Evolutionary conservation across 2,329 filamentous ascomycete genomes (phyloP).

Genomic region (Emmonsiellopsis sp.): DNA sequence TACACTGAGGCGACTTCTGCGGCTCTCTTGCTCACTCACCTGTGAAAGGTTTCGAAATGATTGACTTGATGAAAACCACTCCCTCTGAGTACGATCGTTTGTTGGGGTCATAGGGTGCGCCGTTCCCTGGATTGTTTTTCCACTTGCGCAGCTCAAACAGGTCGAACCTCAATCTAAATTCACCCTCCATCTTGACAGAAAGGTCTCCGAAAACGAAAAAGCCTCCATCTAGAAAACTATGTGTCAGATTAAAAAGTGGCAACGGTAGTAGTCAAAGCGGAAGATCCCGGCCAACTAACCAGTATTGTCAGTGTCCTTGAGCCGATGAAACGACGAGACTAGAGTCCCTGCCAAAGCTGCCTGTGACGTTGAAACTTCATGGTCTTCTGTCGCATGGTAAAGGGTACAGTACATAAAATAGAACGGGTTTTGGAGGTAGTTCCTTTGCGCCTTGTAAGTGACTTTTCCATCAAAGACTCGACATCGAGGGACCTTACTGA

Average conservation of each 20-base stretch:
- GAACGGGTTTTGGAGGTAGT: slow-evolving; percentile 56
- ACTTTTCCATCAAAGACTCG: not conserved
- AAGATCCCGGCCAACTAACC: slow-evolving; percentile 26
- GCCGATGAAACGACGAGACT: slow-evolving; percentile 69
- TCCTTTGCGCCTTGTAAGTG: slow-evolving; percentile 12
- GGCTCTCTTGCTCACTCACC: slow-evolving; percentile 37
- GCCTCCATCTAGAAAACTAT: slow-evolving; percentile 51
- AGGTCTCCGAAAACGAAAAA: slow-evolving; percentile 91
- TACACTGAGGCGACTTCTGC: slow-evolving; percentile 5
- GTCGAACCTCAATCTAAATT: slow-evolving; percentile 64
- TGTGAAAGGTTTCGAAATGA: slow-evolving; percentile 59
- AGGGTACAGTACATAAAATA: slow-evolving; percentile 53
- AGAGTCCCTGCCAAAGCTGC: slow-evolving; percentile 60
- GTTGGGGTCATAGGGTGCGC: not conserved
- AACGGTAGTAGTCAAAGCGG: not conserved
- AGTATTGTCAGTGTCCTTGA: slow-evolving; percentile 67
- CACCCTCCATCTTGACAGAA: slow-evolving; percentile 65
- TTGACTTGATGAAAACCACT: slow-evolving; percentile 43
- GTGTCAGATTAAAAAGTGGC: not conserved
- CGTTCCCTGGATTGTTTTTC: slow-evolving; percentile 13
- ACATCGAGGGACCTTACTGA: slow-evolving; percentile 43
- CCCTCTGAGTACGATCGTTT: slow-evolving; percentile 22
- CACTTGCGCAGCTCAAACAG: slow-evolving; percentile 63
- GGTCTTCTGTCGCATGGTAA: slow-evolving; percentile 40
- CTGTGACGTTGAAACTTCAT: slow-evolving; percentile 32